A percentile compares a stretch with the other conserved stretches of the same genome.
These are phyloP conservation scores for Coprinopsis cinerea DNA, from an alignment of 768 basidiomycete species.

Conservation along the genomic window DNA sequence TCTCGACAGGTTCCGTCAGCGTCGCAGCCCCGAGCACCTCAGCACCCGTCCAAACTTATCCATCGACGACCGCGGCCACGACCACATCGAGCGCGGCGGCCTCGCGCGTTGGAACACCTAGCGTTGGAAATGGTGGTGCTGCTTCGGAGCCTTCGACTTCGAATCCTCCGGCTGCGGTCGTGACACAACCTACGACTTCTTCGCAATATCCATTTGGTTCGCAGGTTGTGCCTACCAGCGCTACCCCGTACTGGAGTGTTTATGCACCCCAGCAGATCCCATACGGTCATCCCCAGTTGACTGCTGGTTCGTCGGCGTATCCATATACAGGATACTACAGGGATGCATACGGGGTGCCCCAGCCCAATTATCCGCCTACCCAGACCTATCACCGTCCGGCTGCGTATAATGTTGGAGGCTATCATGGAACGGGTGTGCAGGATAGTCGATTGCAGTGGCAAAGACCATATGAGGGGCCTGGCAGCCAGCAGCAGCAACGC, in stretches of 20 bases:
- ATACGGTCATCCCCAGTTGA: background rate
- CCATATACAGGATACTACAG: slow-evolving; percentile 12
- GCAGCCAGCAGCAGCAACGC: background rate
- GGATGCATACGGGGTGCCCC: slow-evolving; percentile 9
- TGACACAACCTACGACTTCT: background rate
- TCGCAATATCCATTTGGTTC: background rate
- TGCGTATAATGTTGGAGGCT: slow-evolving; percentile 6
- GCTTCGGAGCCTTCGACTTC: too few species aligned
- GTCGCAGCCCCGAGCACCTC: slow-evolving; percentile 11
- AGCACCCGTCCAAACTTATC: slow-evolving; percentile 25
- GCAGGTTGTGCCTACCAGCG: background rate
- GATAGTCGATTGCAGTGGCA: slow-evolving; percentile 18
- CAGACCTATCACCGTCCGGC: slow-evolving; percentile 1
- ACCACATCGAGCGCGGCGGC: too few species aligned
- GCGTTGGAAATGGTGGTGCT: slow-evolving; percentile 14
- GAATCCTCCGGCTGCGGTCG: too few species aligned
- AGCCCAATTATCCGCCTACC: too few species aligned
- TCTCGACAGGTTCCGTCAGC: slow-evolving; percentile 12
- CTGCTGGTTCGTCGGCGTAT: slow-evolving; percentile 3
- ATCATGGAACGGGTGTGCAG: slow-evolving; percentile 11
- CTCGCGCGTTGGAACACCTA: slow-evolving; percentile 7
- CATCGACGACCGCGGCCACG: slow-evolving; percentile 25
- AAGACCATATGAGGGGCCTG: slow-evolving; percentile 17
- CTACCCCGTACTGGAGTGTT: background rate
- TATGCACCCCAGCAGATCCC: background rate